phyloP scores from a whole-genome alignment of 371 early-diverging fungal genomes.

The Haplosporangium sp. region DNA sequence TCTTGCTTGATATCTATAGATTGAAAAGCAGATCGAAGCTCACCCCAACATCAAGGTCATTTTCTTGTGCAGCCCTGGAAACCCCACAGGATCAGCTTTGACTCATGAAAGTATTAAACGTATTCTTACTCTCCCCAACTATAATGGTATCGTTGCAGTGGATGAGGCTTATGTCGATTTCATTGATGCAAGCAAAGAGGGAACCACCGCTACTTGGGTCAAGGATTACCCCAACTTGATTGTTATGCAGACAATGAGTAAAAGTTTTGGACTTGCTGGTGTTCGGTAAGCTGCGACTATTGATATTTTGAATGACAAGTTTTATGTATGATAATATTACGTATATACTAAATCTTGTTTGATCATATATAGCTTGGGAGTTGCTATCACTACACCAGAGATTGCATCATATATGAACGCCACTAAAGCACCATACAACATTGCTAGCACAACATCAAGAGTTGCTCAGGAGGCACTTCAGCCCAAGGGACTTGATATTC shows the following conservation, averaged over 20 bases:
- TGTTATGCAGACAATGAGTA: conserved; percentile 96
- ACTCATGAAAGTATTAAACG: conserved; percentile 74
- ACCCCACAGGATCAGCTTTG: conserved; percentile 94
- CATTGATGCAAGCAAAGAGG: conserved; percentile 68
- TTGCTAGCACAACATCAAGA: conserved; percentile 87
- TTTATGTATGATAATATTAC: not conserved
- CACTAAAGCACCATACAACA: conserved; percentile 98
- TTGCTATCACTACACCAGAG: conserved; percentile 84
- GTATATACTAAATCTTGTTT: not conserved
- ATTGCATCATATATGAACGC: conserved; percentile 92
- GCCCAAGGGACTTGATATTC: conserved; percentile 73
- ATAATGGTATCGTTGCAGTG: conserved; percentile 90
- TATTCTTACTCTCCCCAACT: conserved; percentile 74
- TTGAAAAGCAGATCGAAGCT: conserved; percentile 67
- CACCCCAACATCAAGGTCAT: conserved; percentile 88
- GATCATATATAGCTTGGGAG: conserved; percentile 72
- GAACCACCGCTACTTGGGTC: conserved; percentile 83
- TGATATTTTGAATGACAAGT: not conserved
- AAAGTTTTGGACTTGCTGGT: conserved; percentile 97
- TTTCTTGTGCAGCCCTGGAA: conserved; percentile 97
- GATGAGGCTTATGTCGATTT: conserved; percentile 99
- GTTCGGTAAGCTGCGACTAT: conserved; percentile 70
- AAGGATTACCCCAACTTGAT: conserved; percentile 90
- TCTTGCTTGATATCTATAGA: conserved; percentile 53
- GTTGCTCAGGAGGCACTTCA: conserved; percentile 85